Evolutionary conservation across 164 flowering plant genomes (phyloP).

Genomic region (Cinnamomum micranthum): DNA sequence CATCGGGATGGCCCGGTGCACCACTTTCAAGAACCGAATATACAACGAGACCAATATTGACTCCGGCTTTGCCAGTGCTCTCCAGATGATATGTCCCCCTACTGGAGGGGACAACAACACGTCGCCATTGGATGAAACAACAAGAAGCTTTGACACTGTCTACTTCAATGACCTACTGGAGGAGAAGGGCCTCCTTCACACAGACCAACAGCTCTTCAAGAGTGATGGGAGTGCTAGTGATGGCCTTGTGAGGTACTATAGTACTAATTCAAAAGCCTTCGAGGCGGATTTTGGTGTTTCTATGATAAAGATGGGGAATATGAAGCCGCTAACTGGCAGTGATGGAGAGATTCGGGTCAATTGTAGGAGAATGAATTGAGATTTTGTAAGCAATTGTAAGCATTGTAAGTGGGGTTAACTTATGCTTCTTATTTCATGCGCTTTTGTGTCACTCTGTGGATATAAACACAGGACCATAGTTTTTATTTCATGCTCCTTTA

Average conservation of each 20-base stretch:
- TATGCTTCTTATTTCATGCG: no score
- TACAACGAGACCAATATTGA: constrained; percentile 32
- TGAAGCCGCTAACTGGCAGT: constrained; percentile 21
- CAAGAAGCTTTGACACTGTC: constrained; percentile 10
- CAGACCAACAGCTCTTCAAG: constrained; percentile 31
- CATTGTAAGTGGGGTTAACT: no score
- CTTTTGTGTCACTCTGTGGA: no score
- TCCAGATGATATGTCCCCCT: constrained; percentile 14
- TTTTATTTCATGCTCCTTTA: no score
- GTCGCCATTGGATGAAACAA: constrained; percentile 19
- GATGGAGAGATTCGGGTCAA: constrained; percentile 26
- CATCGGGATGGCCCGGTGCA: constrained; percentile 28
- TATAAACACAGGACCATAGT: no score
- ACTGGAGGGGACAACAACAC: constrained; percentile 20
- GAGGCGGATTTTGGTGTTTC: constrained; percentile 22
- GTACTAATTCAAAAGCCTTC: constrained; percentile 12
- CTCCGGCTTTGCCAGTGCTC: not conserved
- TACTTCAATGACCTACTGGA: constrained; percentile 20
- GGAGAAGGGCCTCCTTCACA: constrained; percentile 29
- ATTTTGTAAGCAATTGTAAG: no score
- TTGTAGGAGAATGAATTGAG: constrained; percentile 26
- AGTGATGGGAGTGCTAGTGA: constrained; percentile 18
- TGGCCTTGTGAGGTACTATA: constrained; percentile 19
- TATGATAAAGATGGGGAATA: constrained; percentile 31
- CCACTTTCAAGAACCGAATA: constrained; percentile 16